These are phyloP conservation scores for Wolfiporia cocos DNA, from an alignment of 1,284 basidiomycete genomes.

Conservation along the genomic window DNA sequence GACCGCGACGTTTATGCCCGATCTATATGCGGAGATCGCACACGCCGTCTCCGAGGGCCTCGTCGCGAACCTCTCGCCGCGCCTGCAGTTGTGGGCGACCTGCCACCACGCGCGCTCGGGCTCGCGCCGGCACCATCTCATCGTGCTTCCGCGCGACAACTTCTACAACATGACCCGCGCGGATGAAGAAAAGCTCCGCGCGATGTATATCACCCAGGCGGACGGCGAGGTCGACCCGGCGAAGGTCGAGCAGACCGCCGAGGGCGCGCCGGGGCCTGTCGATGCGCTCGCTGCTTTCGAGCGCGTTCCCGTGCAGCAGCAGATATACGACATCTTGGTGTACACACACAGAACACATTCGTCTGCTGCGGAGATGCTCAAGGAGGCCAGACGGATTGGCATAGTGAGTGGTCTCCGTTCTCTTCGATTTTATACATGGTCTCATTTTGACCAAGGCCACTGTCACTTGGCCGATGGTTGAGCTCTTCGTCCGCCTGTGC, in stretches of 20 bases:
- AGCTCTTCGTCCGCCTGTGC: slow-evolving; percentile 58
- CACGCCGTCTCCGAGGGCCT: slow-evolving; percentile 37
- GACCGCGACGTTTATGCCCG: slow-evolving; percentile 49
- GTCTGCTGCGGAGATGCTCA: slow-evolving; percentile 46
- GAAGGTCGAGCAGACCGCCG: slow-evolving; percentile 19
- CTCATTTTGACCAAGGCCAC: slow-evolving; percentile 36
- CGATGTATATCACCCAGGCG: slow-evolving; percentile 36
- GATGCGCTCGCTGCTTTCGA: slow-evolving; percentile 46
- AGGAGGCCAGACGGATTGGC: slow-evolving; percentile 48
- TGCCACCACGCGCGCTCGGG: slow-evolving; percentile 58
- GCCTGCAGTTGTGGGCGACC: slow-evolving; percentile 46
- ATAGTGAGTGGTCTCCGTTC: slow-evolving; percentile 39
- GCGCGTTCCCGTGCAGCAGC: slow-evolving; percentile 55
- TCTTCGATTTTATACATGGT: slow-evolving; percentile 4
- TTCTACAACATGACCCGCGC: slow-evolving; percentile 43
- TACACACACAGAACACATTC: slow-evolving; percentile 59
- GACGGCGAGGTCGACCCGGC: slow-evolving; percentile 26
- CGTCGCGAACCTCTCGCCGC: slow-evolving; percentile 34
- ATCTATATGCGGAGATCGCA: slow-evolving; percentile 46
- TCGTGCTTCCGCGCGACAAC: slow-evolving; percentile 56
- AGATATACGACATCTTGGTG: slow-evolving; percentile 63
- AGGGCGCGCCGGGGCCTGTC: slow-evolving; percentile 19
- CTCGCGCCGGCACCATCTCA: slow-evolving; percentile 48
- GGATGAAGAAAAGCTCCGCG: slow-evolving; percentile 40
- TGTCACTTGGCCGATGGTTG: slow-evolving; percentile 71